Percentiles rank a stretch among this genome's conserved stretches.
Evolutionary conservation across 352 stramenopile genomes (phyloP).

Genomic region (Phytophthora agathidicida): DNA sequence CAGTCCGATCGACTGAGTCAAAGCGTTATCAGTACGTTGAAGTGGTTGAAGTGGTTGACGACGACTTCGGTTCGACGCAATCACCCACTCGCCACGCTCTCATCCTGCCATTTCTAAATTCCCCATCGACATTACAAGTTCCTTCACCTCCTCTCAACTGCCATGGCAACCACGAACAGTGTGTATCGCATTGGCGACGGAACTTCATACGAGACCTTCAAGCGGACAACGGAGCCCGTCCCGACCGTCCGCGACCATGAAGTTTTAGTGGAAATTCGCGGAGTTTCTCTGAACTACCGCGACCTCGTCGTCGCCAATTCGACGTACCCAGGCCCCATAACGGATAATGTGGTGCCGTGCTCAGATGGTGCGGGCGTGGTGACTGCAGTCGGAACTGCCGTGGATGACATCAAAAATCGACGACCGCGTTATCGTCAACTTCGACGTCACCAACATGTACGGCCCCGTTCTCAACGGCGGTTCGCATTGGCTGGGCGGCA

Average conservation of each 20-base stretch:
- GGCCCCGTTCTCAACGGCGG: conserved; percentile 6
- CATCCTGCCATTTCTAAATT: too few species aligned
- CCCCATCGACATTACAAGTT: too few species aligned
- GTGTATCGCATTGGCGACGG: neutral
- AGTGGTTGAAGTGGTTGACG: too few species aligned
- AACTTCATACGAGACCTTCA: conserved; percentile 1
- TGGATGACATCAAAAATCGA: conserved; percentile 13
- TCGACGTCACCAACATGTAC: conserved; percentile 25
- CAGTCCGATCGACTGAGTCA: too few species aligned
- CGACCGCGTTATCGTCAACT: conserved; percentile 31
- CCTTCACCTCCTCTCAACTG: too few species aligned
- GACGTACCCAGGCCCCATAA: neutral
- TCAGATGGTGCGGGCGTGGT: conserved; percentile 27
- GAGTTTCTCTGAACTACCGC: conserved; percentile 4
- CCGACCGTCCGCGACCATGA: neutral
- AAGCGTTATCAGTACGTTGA: too few species aligned
- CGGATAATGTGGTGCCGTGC: conserved; percentile 24
- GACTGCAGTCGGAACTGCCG: conserved; percentile 10
- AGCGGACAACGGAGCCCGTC: neutral
- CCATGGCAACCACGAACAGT: conserved; percentile 2
- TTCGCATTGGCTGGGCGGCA: conserved; percentile 11
- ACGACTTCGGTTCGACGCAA: too few species aligned
- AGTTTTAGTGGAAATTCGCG: conserved; percentile 4
- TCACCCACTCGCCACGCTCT: too few species aligned
- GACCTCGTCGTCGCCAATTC: conserved; percentile 4